phyloP scores from a whole-genome alignment of 1,139 yeast genomes.

The Suhomyces coccinellae region DNA sequence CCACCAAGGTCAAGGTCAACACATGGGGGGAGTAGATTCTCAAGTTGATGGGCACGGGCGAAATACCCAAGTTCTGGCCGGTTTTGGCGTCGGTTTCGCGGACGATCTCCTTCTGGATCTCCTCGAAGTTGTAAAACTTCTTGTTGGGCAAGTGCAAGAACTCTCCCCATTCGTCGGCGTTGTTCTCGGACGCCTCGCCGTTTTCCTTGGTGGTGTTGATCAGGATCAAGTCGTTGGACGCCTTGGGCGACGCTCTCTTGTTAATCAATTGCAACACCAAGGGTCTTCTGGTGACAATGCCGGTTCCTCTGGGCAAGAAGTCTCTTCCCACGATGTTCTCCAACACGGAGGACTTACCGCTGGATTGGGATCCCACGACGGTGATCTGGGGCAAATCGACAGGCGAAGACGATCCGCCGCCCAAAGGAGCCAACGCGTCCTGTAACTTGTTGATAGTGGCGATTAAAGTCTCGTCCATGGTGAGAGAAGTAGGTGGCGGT shows the following conservation, averaged over 20 bases:
- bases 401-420: constrained; percentile 81
- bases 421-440: constrained; percentile 91
- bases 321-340: constrained; percentile 80
- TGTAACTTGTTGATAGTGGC: constrained; percentile 90
- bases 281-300: constrained; percentile 80
- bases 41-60: constrained; percentile 88
- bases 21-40: constrained; percentile 96
- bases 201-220: constrained; percentile 39
- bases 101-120: constrained; percentile 87
- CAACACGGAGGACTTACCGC: constrained; percentile 75
- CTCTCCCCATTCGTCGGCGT: constrained; percentile 97
- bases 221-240: constrained; percentile 30
- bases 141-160: constrained; percentile 90
- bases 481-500: constrained; percentile 5
- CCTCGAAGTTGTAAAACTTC: constrained; percentile 86
- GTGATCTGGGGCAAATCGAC: constrained; percentile 80
- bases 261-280: constrained; percentile 73
- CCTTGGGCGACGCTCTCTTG: constrained; percentile 44
- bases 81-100: constrained; percentile 93
- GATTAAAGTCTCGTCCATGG: constrained; percentile 88
- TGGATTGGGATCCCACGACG: constrained; percentile 78
- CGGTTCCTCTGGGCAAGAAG: constrained; percentile 78
- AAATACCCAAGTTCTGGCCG: constrained; percentile 89
- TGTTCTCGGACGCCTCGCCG: constrained; percentile 65
- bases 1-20: constrained; percentile 90